A percentile compares a stretch with the other conserved stretches of the same genome.
Conservation (phyloP, 441 rosid genomes). For the Syzygium malaccense region DNA sequence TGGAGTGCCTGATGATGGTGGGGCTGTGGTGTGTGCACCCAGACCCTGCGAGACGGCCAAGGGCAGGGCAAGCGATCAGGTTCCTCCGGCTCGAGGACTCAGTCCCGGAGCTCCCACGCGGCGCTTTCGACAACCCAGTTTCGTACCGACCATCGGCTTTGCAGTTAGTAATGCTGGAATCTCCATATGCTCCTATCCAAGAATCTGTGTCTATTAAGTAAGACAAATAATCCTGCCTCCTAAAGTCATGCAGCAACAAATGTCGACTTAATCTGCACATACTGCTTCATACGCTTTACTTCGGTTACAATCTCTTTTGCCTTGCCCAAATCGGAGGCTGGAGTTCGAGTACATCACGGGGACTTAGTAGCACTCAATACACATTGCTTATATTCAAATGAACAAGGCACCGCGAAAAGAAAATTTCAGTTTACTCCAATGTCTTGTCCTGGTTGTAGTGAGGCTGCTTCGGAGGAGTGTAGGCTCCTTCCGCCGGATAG, state of each 20-base stretch:
- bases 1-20: constrained; percentile 1
- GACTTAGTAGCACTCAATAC: background rate
- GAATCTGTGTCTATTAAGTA: background rate
- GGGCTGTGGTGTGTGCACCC: constrained; percentile 7
- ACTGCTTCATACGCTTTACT: background rate
- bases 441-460: background rate
- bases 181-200: background rate
- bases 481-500: background rate
- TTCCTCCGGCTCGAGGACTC: background rate
- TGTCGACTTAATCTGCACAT: background rate
- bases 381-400: background rate
- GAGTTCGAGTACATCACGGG: background rate
- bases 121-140: background rate
- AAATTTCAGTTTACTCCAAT: background rate
- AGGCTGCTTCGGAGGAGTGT: background rate
- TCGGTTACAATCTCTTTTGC: background rate
- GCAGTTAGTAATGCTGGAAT: background rate
- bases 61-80: background rate
- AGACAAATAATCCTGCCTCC: background rate
- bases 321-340: background rate
- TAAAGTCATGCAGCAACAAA: background rate
- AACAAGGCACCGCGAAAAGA: background rate
- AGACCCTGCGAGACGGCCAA: background rate
- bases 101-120: background rate
- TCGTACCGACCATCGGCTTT: background rate